A percentile compares a stretch with the other conserved stretches of the same genome.
These are phyloP conservation scores for Fusarium cyanostomum DNA, from an alignment of 2,329 filamentous ascomycete genomes.

Conservation along the genomic window DNA sequence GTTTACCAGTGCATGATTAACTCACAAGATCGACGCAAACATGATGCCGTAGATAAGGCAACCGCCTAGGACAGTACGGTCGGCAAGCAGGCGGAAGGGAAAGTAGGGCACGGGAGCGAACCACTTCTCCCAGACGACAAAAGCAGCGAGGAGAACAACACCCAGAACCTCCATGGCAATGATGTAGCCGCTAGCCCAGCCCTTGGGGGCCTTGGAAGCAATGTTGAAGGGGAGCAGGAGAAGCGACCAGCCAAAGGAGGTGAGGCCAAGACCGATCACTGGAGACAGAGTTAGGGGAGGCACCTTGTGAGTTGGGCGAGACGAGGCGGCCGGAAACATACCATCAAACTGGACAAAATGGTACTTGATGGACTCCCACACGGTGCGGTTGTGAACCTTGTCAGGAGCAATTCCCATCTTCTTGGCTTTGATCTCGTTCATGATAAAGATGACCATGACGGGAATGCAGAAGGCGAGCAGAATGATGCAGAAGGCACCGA, in stretches of 20 bases:
- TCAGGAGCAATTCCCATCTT: conserved; percentile 3
- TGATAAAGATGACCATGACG: conserved; percentile 47
- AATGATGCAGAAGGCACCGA: conserved; percentile 71
- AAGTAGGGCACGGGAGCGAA: conserved; percentile 33
- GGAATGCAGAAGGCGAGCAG: conserved; percentile 59
- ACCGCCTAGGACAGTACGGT: conserved; percentile 25
- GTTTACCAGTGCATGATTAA: neutral
- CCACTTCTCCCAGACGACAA: conserved; percentile 51
- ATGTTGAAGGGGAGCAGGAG: conserved; percentile 24
- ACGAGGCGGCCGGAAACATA: neutral
- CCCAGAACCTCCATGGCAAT: conserved; percentile 24
- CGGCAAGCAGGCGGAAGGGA: conserved; percentile 24
- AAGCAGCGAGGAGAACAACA: conserved; percentile 50
- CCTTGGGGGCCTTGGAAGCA: conserved; percentile 15
- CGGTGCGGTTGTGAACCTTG: conserved; percentile 3
- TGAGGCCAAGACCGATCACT: conserved; percentile 13
- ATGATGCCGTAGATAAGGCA: conserved; percentile 30
- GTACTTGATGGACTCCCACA: neutral
- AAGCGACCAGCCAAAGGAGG: conserved; percentile 3
- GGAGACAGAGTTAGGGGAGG: neutral
- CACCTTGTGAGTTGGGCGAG: neutral
- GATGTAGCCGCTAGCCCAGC: conserved; percentile 22
- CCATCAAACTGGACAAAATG: conserved; percentile 25
- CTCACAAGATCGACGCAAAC: conserved; percentile 32
- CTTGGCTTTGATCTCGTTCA: conserved; percentile 43